These are phyloP conservation scores for Wickerhamomyces subpelliculosus DNA, from an alignment of 805 yeast species.

Conservation along the genomic window DNA sequence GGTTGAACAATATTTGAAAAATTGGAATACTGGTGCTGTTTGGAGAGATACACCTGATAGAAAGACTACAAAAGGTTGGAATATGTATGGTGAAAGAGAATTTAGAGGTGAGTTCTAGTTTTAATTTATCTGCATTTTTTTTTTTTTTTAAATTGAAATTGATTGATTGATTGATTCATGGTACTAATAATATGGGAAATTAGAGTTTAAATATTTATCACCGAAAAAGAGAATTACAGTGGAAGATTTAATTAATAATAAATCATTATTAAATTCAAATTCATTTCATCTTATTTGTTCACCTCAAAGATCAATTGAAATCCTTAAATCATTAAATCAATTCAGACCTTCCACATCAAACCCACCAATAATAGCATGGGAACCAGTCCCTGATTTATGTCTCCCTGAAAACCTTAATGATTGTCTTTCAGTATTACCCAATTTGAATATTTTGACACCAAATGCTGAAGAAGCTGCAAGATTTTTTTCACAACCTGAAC, in stretches of 20 bases:
- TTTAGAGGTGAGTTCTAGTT: no score
- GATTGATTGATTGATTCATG: no score
- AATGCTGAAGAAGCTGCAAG: constrained; percentile 78
- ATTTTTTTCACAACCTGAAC: constrained; percentile 42
- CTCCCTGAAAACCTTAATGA: constrained; percentile 38
- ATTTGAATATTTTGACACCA: constrained; percentile 66
- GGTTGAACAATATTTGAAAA: constrained; percentile 36
- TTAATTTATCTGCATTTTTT: not conserved
- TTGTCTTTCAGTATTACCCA: constrained; percentile 30
- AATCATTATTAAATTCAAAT: constrained; percentile 30
- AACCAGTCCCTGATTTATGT: constrained; percentile 81
- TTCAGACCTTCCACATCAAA: constrained; percentile 8
- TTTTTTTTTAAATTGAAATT: constrained; percentile 3
- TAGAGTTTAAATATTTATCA: constrained; percentile 51
- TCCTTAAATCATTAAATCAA: constrained; percentile 29
- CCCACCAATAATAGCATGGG: constrained; percentile 66
- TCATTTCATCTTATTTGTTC: constrained; percentile 73
- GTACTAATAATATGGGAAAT: no score
- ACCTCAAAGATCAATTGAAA: constrained; percentile 48
- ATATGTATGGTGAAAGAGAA: constrained; percentile 60
- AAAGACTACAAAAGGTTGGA: constrained; percentile 76
- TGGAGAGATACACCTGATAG: constrained; percentile 47
- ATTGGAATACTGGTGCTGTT: constrained; percentile 58
- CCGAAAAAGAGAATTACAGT: constrained; percentile 55
- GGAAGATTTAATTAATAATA: constrained; percentile 40